Percentiles rank a stretch among this genome's conserved stretches.
These are phyloP conservation scores for Podila verticillata DNA, from an alignment of 192 early-diverging fungal species.

Conservation along the genomic window DNA sequence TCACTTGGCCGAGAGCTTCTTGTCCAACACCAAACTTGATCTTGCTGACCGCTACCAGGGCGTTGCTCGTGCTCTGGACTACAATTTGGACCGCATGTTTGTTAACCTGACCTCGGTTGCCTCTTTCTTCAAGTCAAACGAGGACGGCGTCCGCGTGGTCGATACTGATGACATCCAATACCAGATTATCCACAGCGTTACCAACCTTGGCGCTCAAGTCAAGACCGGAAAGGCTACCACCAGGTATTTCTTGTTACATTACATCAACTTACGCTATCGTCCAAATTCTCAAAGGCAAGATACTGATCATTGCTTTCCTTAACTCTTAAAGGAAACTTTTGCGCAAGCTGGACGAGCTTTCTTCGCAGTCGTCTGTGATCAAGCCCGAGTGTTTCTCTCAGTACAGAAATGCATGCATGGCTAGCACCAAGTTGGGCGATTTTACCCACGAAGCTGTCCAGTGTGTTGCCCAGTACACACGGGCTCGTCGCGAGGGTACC, in stretches of 20 bases:
- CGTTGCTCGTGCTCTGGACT: constrained; percentile 62
- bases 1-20: constrained; percentile 70
- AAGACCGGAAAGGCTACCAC: constrained; percentile 67
- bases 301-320: background rate
- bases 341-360: constrained; percentile 71
- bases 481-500: constrained; percentile 24
- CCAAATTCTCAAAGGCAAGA: no score
- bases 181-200: constrained; percentile 49
- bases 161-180: constrained; percentile 59
- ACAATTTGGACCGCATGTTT: constrained; percentile 72
- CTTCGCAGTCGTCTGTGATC: constrained; percentile 54
- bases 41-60: constrained; percentile 64
- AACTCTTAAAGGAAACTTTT: constrained; percentile 66
- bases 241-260: constrained; percentile 35
- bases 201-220: constrained; percentile 47
- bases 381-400: constrained; percentile 57
- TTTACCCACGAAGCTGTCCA: constrained; percentile 57
- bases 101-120: constrained; percentile 54
- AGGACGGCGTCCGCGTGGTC: constrained; percentile 52
- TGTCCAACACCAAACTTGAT: constrained; percentile 56
- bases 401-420: constrained; percentile 56
- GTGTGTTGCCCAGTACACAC: constrained; percentile 16
- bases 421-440: constrained; percentile 58
- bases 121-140: constrained; percentile 45
- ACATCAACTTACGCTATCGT: background rate